These are phyloP conservation scores for Citrullus mucosospermus DNA, from an alignment of 306 rosid species.

Conservation along the genomic window DNA sequence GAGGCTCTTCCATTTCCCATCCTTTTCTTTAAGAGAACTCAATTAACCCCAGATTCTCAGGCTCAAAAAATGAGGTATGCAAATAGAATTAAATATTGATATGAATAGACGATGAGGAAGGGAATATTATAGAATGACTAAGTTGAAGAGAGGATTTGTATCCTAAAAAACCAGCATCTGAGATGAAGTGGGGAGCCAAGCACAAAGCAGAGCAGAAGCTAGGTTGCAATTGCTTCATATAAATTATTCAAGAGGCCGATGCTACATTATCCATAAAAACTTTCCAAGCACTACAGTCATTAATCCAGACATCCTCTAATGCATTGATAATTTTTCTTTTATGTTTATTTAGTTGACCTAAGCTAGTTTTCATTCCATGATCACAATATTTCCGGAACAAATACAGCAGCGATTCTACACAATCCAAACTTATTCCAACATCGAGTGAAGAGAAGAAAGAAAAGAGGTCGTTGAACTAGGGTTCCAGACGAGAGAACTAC, in stretches of 20 bases:
- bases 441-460: background rate
- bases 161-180: background rate
- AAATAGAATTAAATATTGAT: background rate
- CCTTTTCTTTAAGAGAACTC: background rate
- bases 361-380: background rate
- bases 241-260: background rate
- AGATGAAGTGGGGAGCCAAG: background rate
- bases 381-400: background rate
- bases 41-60: background rate
- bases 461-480: background rate
- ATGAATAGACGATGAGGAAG: background rate
- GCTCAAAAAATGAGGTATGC: background rate
- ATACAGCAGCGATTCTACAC: background rate
- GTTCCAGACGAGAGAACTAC: slow-evolving; percentile 13
- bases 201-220: background rate
- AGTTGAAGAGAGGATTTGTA: background rate
- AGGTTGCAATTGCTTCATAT: background rate
- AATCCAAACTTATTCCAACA: background rate
- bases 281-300: background rate
- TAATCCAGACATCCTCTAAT: background rate
- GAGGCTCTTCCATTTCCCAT: background rate
- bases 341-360: background rate
- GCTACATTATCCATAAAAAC: background rate
- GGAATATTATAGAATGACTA: background rate
- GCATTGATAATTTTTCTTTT: background rate